phyloP scores from a whole-genome alignment of 768 basidiomycete genomes.

The Phlegmacium glaucopus region DNA sequence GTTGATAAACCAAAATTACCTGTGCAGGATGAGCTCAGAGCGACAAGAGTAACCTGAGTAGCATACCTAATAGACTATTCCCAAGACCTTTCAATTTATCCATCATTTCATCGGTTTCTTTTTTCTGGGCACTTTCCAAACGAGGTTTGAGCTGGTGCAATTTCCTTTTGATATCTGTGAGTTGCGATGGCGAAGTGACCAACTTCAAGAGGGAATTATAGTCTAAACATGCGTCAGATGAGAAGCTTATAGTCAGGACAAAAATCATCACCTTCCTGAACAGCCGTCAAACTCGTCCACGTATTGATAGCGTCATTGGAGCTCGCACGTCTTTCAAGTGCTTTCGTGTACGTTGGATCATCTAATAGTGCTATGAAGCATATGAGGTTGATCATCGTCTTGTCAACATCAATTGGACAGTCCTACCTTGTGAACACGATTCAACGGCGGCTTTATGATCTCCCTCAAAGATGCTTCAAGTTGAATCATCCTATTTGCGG shows the following conservation, averaged over 20 bases:
- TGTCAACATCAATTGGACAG: not conserved
- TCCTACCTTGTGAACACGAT: conserved; percentile 73
- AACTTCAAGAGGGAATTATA: conserved; percentile 70
- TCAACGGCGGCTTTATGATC: conserved; percentile 78
- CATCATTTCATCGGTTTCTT: conserved; percentile 89
- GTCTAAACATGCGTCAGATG: conserved; percentile 44
- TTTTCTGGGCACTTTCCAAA: conserved; percentile 73
- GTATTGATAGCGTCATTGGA: conserved; percentile 78
- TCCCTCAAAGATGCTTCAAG: conserved; percentile 46
- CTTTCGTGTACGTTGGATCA: conserved; percentile 84
- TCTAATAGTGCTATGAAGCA: conserved; percentile 67
- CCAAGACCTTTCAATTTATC: conserved; percentile 90
- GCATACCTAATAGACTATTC: conserved; percentile 80
- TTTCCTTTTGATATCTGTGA: conserved; percentile 42
- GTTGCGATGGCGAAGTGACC: conserved; percentile 50
- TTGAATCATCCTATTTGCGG: conserved; percentile 3
- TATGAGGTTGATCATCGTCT: not conserved
- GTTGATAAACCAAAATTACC: conserved; percentile 94
- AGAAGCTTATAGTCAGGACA: not conserved
- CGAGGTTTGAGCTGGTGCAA: conserved; percentile 61
- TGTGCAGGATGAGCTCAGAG: conserved; percentile 23
- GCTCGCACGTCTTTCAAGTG: conserved; percentile 80
- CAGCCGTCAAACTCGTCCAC: conserved; percentile 80
- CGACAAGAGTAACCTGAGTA: not conserved
- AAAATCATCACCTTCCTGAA: conserved; percentile 68